Evolutionary conservation across 495 filamentous ascomycete genomes (phyloP).

Genomic region (Melanomma pulvis-pyrius): DNA sequence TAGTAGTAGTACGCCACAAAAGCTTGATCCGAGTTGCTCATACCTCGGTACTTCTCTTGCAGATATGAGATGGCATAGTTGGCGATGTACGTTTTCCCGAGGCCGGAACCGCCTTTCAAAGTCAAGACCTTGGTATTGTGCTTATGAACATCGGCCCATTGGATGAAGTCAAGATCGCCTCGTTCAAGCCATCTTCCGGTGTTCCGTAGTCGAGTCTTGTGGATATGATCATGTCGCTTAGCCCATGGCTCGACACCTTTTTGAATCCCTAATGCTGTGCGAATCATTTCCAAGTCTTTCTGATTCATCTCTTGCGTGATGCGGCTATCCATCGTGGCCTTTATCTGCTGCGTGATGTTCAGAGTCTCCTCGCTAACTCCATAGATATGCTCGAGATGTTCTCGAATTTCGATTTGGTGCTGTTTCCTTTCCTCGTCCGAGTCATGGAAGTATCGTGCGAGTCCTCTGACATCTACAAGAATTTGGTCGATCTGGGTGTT

Average conservation of each 20-base stretch:
- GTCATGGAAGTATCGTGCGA: neutral
- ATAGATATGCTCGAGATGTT: neutral
- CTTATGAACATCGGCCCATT: neutral
- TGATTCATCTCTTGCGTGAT: neutral
- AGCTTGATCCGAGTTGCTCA: neutral
- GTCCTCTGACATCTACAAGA: neutral
- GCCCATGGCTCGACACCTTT: no score
- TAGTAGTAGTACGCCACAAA: slow-evolving; percentile 6
- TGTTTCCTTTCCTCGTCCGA: neutral
- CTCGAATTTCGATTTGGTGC: neutral
- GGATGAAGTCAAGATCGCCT: neutral
- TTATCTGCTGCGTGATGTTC: neutral
- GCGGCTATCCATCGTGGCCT: neutral
- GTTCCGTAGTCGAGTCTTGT: no score
- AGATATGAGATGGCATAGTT: slow-evolving; percentile 2
- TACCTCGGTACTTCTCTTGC: slow-evolving; percentile 3
- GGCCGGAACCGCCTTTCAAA: neutral
- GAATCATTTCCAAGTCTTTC: neutral
- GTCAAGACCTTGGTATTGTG: neutral
- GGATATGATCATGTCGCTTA: no score
- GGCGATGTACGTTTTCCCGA: neutral
- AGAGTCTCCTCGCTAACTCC: neutral
- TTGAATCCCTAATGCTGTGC: no score
- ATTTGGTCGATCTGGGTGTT: neutral
- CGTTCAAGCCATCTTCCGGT: neutral